Evolutionary conservation across 2,329 filamentous ascomycete genomes (phyloP).

Genomic region (Dissoconium aciculare): DNA sequence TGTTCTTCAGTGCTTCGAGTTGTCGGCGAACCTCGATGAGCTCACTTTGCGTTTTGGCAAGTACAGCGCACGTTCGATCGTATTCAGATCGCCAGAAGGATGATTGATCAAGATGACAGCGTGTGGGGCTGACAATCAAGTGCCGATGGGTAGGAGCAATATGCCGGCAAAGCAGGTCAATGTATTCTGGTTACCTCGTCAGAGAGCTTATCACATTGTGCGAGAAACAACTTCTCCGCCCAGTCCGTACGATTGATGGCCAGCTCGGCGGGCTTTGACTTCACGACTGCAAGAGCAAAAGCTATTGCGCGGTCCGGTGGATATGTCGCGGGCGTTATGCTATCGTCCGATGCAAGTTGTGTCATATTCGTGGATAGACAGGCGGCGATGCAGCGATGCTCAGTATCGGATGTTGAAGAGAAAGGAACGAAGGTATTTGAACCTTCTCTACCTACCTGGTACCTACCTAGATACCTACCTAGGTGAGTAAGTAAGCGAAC

Average conservation of each 20-base stretch:
- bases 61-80: slow-evolving; percentile 12
- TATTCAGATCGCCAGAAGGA: slow-evolving; percentile 25
- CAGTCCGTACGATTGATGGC: slow-evolving; percentile 17
- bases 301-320: slow-evolving; percentile 12
- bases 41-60: slow-evolving; percentile 11
- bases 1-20: slow-evolving; percentile 6
- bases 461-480: no score
- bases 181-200: slow-evolving; percentile 15
- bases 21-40: slow-evolving; percentile 12
- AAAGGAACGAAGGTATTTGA: no score
- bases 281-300: slow-evolving; percentile 19
- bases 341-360: no score
- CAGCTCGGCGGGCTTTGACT: slow-evolving; percentile 25
- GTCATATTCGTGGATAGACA: no score
- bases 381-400: no score
- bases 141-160: slow-evolving; percentile 16
- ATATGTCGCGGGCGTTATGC: no score
- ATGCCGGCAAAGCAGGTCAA: slow-evolving; percentile 24
- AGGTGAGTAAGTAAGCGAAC: no score
- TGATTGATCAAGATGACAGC: slow-evolving; percentile 27
- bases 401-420: no score
- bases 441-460: no score
- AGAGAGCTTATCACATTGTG: no score
- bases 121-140: slow-evolving; percentile 13
- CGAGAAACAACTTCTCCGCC: slow-evolving; percentile 6